Conservation (phyloP, 495 filamentous ascomycete genomes). For the Aspergillus affinis region DNA sequence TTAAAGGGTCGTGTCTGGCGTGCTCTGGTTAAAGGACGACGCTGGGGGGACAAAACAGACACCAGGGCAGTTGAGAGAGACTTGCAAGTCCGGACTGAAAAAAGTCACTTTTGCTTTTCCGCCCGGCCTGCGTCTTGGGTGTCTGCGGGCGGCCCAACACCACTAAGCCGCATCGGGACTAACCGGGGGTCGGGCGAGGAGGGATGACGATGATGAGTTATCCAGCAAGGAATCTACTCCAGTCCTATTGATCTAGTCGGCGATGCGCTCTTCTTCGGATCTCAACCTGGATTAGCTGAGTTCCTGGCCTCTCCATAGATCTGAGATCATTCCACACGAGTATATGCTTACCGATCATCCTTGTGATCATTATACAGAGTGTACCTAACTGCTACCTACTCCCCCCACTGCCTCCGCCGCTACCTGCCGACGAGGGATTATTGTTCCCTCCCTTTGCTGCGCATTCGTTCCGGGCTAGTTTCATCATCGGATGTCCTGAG, state of each 20-base stretch:
- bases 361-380: not conserved
- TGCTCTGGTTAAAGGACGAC: conserved; percentile 8
- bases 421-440: not conserved
- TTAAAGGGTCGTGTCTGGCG: conserved; percentile 22
- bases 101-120: conserved; percentile 33
- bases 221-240: not conserved
- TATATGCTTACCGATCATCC: not conserved
- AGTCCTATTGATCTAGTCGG: not conserved
- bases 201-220: not conserved
- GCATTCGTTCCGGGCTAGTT: not conserved
- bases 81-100: conserved; percentile 21
- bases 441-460: not conserved
- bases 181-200: conserved; percentile 16
- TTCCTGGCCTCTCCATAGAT: too few relatives aligned
- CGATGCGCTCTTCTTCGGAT: not conserved
- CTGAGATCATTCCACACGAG: not conserved
- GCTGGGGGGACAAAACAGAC: conserved; percentile 13
- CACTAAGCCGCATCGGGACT: conserved; percentile 27
- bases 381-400: not conserved
- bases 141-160: conserved; percentile 25
- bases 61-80: conserved; percentile 7
- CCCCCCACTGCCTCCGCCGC: too few relatives aligned
- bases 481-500: not conserved
- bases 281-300: not conserved
- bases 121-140: conserved; percentile 32